phyloP scores from a whole-genome alignment of 1,284 basidiomycete genomes.

The Boletus smithii region DNA sequence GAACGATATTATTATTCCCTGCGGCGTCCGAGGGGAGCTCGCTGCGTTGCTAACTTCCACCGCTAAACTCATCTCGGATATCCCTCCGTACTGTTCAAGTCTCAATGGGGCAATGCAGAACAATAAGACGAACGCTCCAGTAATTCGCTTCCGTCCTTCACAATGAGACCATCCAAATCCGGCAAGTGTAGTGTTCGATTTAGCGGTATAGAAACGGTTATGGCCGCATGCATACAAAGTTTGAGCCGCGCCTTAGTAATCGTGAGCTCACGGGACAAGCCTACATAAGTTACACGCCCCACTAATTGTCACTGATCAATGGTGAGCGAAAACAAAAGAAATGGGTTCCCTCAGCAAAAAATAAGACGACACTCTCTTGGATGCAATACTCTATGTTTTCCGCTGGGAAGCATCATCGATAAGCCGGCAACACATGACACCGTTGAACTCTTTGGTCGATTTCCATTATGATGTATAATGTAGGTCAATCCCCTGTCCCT shows the following conservation, averaged over 20 bases:
- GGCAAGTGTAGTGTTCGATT: conserved; percentile 22
- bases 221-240: neutral
- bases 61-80: neutral
- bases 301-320: neutral
- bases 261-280: conserved; percentile 1
- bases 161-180: conserved; percentile 22
- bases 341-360: neutral
- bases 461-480: neutral
- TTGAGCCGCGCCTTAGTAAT: neutral
- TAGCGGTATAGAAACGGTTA: neutral
- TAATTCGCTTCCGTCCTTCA: conserved; percentile 3
- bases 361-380: neutral
- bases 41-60: neutral
- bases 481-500: neutral
- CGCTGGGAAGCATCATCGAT: neutral
- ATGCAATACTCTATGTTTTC: neutral
- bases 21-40: conserved; percentile 3
- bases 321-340: conserved; percentile 17
- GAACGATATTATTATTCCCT: neutral
- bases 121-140: conserved; percentile 17
- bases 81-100: neutral
- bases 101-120: conserved; percentile 10
- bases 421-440: neutral
- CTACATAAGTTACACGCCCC: neutral
- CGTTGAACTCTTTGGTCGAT: too few species aligned